Conservation (phyloP, 2,329 filamentous ascomycete species). For the Herpotrichia juniperi region DNA sequence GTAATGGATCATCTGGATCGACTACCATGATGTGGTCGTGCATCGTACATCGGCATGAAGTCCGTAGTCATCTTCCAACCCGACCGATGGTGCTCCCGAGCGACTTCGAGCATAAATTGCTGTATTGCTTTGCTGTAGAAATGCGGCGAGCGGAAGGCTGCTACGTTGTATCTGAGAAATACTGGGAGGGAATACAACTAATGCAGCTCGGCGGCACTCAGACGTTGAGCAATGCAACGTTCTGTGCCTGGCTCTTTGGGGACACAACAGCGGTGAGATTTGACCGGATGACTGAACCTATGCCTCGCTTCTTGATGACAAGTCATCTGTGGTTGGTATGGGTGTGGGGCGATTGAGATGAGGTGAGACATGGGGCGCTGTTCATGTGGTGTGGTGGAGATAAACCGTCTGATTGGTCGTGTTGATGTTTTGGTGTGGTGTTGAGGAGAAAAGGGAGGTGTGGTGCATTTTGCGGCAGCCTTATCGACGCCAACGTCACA, state of each 20-base stretch:
- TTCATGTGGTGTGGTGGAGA: neutral
- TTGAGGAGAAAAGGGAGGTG: neutral
- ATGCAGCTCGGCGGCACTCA: too few relatives aligned
- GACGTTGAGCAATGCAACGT: neutral
- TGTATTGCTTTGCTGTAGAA: too few relatives aligned
- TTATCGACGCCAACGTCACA: neutral
- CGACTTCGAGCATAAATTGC: too few relatives aligned
- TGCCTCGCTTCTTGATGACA: neutral
- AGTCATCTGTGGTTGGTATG: neutral
- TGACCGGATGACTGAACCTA: neutral
- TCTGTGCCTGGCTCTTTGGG: neutral
- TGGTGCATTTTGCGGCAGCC: neutral
- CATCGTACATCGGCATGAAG: neutral
- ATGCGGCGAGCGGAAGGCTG: too few relatives aligned
- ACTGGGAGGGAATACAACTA: too few relatives aligned
- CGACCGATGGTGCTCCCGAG: neutral
- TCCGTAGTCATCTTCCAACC: neutral
- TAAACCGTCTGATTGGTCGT: neutral
- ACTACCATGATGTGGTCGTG: neutral
- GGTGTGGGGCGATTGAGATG: neutral
- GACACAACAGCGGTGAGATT: neutral
- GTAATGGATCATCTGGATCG: neutral
- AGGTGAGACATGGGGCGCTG: neutral
- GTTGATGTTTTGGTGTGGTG: neutral
- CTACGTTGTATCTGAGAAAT: too few relatives aligned